Evolutionary conservation across 106 monocot genomes (phyloP).

Genomic region (Allium sativum): DNA sequence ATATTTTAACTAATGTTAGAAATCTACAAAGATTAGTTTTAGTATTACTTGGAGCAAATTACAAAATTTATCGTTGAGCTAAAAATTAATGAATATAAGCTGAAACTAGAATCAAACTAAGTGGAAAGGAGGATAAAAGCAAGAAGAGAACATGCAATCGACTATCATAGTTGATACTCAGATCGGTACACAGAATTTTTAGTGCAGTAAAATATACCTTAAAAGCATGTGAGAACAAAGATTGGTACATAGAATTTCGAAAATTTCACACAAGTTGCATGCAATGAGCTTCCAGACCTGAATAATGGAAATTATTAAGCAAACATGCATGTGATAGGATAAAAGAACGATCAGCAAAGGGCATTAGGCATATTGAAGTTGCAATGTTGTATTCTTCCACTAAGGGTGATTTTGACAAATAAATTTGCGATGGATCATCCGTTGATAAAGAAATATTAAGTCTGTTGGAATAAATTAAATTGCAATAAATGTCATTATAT

Average conservation of each 20-base stretch:
- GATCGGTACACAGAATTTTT: too few species aligned
- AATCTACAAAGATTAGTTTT: too few species aligned
- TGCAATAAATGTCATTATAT: too few species aligned
- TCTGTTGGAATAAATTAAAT: slow-evolving; percentile 71
- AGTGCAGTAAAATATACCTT: slow-evolving; percentile 44
- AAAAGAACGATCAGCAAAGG: not conserved
- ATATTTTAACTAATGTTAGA: too few species aligned
- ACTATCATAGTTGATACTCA: too few species aligned
- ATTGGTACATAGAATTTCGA: slow-evolving; percentile 88
- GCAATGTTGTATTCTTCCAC: slow-evolving; percentile 99
- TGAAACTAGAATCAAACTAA: too few species aligned
- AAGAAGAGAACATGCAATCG: too few species aligned
- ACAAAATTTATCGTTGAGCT: too few species aligned
- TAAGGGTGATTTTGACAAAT: slow-evolving; percentile 91
- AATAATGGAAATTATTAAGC: slow-evolving; percentile 4
- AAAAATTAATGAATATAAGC: too few species aligned
- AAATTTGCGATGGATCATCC: slow-evolving; percentile 93
- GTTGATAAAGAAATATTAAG: slow-evolving; percentile 97
- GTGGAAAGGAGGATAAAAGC: too few species aligned
- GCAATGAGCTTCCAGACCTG: slow-evolving; percentile 95
- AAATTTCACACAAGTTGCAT: slow-evolving; percentile 95
- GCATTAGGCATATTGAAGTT: slow-evolving; percentile 79
- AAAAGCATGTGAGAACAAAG: slow-evolving; percentile 85
- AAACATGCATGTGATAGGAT: not conserved
- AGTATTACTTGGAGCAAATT: too few species aligned